Evolutionary conservation across 805 yeast genomes (phyloP).

Genomic region (Debaryomyces tyrocola): DNA sequence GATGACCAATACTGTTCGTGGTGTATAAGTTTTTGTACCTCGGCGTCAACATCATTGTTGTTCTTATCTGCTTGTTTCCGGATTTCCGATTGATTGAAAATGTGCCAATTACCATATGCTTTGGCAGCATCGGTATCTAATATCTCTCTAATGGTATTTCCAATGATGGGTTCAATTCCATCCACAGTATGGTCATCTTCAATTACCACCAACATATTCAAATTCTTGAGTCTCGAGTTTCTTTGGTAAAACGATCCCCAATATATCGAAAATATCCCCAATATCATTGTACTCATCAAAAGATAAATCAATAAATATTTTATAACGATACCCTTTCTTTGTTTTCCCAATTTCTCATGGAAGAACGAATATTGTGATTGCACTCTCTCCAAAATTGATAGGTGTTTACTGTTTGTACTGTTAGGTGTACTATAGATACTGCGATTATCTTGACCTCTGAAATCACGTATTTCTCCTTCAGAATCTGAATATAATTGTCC

Average conservation of each 20-base stretch:
- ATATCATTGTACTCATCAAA: slow-evolving; percentile 32
- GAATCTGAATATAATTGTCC: too few relatives aligned
- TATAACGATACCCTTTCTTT: slow-evolving; percentile 18
- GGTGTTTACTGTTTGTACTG: background rate
- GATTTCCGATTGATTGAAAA: slow-evolving; percentile 29
- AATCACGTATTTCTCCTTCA: too few relatives aligned
- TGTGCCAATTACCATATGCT: slow-evolving; percentile 36
- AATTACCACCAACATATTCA: slow-evolving; percentile 37
- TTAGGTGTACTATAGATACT: too few relatives aligned
- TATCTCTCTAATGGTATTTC: slow-evolving; percentile 41
- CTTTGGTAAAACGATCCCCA: slow-evolving; percentile 42
- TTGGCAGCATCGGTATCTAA: slow-evolving; percentile 22
- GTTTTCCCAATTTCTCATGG: slow-evolving; percentile 19
- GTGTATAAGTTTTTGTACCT: slow-evolving; percentile 46
- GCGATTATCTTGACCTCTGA: too few relatives aligned
- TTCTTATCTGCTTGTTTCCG: slow-evolving; percentile 25
- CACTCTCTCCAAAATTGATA: slow-evolving; percentile 16
- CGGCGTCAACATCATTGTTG: slow-evolving; percentile 30
- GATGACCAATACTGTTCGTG: slow-evolving; percentile 65
- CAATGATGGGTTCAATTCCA: slow-evolving; percentile 44
- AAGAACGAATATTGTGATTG: slow-evolving; percentile 33
- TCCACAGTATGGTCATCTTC: slow-evolving; percentile 29
- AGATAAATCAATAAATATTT: slow-evolving; percentile 22
- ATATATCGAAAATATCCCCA: slow-evolving; percentile 37
- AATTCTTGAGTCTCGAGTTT: slow-evolving; percentile 26